Conservation (phyloP, 208 protist species). For the Leishmania gerbilli region DNA sequence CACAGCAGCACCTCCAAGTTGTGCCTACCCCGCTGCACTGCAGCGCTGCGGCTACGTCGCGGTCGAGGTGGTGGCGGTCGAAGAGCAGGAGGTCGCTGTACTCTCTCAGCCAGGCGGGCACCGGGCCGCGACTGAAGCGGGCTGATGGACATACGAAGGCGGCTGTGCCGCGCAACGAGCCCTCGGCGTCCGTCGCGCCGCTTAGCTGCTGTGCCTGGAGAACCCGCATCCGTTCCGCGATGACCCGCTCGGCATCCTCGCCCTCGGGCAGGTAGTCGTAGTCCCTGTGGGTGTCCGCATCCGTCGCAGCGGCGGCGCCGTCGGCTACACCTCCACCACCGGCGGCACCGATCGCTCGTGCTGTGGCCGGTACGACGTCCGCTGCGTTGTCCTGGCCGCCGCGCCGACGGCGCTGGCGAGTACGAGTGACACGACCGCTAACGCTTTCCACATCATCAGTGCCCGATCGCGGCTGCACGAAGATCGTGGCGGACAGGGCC, state of each 20-base stretch:
- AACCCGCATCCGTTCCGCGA: constrained; percentile 1
- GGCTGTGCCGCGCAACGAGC: background rate
- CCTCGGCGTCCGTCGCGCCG: background rate
- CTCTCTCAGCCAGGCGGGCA: constrained; percentile 51
- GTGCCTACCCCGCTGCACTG: background rate
- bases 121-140: constrained; percentile 28
- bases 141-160: constrained; percentile 10
- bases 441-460: background rate
- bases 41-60: background rate
- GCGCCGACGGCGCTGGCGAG: background rate
- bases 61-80: constrained; percentile 16
- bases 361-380: background rate
- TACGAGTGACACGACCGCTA: background rate
- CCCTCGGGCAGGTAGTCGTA: constrained; percentile 2
- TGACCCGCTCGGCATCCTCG: background rate
- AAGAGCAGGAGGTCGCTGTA: constrained; percentile 49
- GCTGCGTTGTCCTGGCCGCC: background rate
- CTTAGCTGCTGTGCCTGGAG: background rate
- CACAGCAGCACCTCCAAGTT: background rate
- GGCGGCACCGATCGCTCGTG: background rate
- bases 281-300: background rate
- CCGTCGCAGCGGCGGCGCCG: background rate
- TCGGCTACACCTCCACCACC: background rate
- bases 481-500: background rate
- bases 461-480: background rate